These are phyloP conservation scores for Picochlorum sp. DNA, from an alignment of 139 green algal species.

Conservation along the genomic window DNA sequence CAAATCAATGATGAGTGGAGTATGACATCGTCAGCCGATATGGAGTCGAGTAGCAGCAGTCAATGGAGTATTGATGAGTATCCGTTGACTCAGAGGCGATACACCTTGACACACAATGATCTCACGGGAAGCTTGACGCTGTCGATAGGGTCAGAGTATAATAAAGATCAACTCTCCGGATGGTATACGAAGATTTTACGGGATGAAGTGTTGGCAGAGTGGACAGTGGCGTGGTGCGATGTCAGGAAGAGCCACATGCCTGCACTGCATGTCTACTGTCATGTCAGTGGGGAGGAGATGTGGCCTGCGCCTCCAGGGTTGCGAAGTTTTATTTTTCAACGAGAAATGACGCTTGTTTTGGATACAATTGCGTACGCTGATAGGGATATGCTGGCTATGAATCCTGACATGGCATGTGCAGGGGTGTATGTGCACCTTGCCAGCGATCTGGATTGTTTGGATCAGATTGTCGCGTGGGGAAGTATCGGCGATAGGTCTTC, in stretches of 20 bases:
- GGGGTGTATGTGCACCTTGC: slow-evolving; percentile 71
- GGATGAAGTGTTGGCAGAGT: slow-evolving; percentile 83
- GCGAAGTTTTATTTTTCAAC: slow-evolving; percentile 82
- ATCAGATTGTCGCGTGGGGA: slow-evolving; percentile 62
- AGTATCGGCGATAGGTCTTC: slow-evolving; percentile 39
- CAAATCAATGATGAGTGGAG: slow-evolving; percentile 12
- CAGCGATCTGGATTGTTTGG: slow-evolving; percentile 40
- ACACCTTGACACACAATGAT: slow-evolving; percentile 92
- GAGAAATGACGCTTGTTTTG: slow-evolving; percentile 85
- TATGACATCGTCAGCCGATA: not conserved
- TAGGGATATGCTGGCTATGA: slow-evolving; percentile 33
- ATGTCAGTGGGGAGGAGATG: slow-evolving; percentile 75
- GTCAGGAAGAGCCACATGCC: slow-evolving; percentile 3
- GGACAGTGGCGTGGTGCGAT: slow-evolving; percentile 20
- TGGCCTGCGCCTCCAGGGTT: slow-evolving; percentile 75
- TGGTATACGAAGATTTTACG: slow-evolving; percentile 55
- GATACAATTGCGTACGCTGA: slow-evolving; percentile 71
- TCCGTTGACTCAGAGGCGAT: slow-evolving; percentile 32
- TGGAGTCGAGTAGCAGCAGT: not conserved
- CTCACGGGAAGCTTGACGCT: slow-evolving; percentile 70
- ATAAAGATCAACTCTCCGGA: slow-evolving; percentile 63
- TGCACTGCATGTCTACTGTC: slow-evolving; percentile 77
- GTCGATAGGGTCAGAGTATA: slow-evolving; percentile 68
- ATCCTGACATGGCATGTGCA: slow-evolving; percentile 35
- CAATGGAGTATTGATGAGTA: too few relatives aligned